Percentiles rank a stretch among this genome's conserved stretches.
Conservation (phyloP, 179 eudicot genomes). For the Beta lomatogona region DNA sequence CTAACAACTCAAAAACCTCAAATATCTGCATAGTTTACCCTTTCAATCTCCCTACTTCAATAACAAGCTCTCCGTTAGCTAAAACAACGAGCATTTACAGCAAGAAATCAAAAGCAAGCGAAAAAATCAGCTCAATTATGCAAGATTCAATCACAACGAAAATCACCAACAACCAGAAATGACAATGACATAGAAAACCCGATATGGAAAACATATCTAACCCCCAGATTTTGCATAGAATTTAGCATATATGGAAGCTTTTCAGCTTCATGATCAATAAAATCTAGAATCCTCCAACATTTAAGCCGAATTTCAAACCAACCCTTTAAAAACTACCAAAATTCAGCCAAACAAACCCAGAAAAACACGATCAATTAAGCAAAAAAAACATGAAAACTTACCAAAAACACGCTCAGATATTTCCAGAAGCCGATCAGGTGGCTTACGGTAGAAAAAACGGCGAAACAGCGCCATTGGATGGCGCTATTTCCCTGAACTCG, state of each 20-base stretch:
- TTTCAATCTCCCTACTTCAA: neutral
- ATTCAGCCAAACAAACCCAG: neutral
- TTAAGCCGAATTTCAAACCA: neutral
- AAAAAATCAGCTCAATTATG: conserved; percentile 20
- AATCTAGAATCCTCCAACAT: neutral
- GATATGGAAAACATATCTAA: conserved; percentile 25
- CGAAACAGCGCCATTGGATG: conserved; percentile 98
- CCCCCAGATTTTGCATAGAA: conserved; percentile 16
- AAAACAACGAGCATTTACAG: neutral
- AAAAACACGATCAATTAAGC: neutral
- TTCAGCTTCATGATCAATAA: conserved; percentile 18
- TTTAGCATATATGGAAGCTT: conserved; percentile 16
- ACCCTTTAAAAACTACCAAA: conserved; percentile 17
- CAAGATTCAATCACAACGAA: conserved; percentile 16
- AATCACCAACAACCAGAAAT: conserved; percentile 22
- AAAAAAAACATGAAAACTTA: conserved; percentile 21
- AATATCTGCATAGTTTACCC: neutral
- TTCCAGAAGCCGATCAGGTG: conserved; percentile 96
- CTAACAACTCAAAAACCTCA: neutral
- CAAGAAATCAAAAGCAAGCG: conserved; percentile 13
- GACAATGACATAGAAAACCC: conserved; percentile 1
- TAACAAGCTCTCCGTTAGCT: neutral
- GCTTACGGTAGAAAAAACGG: conserved; percentile 85
- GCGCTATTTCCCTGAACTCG: conserved; percentile 73
- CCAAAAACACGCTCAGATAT: conserved; percentile 92